A percentile compares a stretch with the other conserved stretches of the same genome.
These are phyloP conservation scores for Cladosporium phlei DNA, from an alignment of 2,329 filamentous ascomycete genomes.

Conservation along the genomic window DNA sequence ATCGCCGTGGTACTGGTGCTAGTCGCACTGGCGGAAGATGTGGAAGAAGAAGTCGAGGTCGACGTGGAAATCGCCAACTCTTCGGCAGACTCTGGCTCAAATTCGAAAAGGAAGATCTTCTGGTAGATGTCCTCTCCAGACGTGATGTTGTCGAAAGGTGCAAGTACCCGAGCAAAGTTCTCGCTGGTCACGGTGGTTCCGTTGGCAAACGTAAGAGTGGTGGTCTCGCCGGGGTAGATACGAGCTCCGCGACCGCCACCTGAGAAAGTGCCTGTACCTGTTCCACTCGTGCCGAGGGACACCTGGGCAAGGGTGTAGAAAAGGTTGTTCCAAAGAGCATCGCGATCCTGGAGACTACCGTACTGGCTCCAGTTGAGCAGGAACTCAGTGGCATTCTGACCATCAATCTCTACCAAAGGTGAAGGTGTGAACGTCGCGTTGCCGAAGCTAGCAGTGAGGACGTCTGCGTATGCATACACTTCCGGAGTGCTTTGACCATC, in stretches of 20 bases:
- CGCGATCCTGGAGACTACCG: slow-evolving; percentile 51
- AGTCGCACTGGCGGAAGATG: slow-evolving; percentile 14
- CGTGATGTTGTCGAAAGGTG: slow-evolving; percentile 38
- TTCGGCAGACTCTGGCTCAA: slow-evolving; percentile 22
- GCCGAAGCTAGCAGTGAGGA: slow-evolving; percentile 38
- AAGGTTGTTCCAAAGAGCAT: slow-evolving; percentile 52
- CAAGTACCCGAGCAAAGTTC: slow-evolving; percentile 42
- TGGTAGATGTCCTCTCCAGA: slow-evolving; percentile 41
- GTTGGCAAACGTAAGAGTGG: slow-evolving; percentile 43
- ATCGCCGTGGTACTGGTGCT: slow-evolving; percentile 21
- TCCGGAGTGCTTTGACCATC: slow-evolving; percentile 57
- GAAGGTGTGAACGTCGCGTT: slow-evolving; percentile 43
- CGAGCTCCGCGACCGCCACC: slow-evolving; percentile 41
- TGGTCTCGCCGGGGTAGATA: slow-evolving; percentile 41
- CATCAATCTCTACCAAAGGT: slow-evolving; percentile 53
- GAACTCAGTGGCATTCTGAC: slow-evolving; percentile 47
- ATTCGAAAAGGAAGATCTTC: slow-evolving; percentile 27
- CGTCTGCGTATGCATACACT: slow-evolving; percentile 51
- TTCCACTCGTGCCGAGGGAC: slow-evolving; percentile 36
- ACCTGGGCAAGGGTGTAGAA: slow-evolving; percentile 45
- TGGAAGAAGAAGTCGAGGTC: slow-evolving; percentile 13
- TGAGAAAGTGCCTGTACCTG: slow-evolving; percentile 41
- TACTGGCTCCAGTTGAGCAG: slow-evolving; percentile 46
- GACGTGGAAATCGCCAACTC: slow-evolving; percentile 16
- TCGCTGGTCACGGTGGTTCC: slow-evolving; percentile 37